Evolutionary conservation across 495 filamentous ascomycete species (phyloP).

Genomic region (Entonaema liquescens): DNA sequence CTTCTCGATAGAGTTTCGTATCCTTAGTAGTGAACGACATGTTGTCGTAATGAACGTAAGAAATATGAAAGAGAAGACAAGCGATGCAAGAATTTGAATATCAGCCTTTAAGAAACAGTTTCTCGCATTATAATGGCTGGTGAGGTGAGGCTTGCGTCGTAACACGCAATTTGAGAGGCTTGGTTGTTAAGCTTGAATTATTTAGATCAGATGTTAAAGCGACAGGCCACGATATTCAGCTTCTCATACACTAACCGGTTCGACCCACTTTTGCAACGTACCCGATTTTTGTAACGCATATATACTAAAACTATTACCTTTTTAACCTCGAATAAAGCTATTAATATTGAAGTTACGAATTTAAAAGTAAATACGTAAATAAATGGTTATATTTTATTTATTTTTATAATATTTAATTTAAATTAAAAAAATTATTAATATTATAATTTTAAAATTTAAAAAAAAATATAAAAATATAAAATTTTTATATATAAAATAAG

Average conservation of each 20-base stretch:
- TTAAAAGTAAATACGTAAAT: too few species aligned
- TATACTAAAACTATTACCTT: too few species aligned
- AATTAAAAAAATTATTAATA: too few species aligned
- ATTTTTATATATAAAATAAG: too few species aligned
- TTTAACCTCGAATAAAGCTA: too few species aligned
- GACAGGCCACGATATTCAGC: slow-evolving; percentile 24
- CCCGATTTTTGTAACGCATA: too few species aligned
- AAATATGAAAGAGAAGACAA: background rate
- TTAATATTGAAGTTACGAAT: too few species aligned
- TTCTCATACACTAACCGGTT: background rate
- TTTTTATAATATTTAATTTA: too few species aligned
- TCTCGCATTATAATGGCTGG: slow-evolving; percentile 28
- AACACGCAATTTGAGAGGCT: slow-evolving; percentile 34
- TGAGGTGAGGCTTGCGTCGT: slow-evolving; percentile 10
- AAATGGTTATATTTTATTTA: too few species aligned
- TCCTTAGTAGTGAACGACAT: slow-evolving; percentile 67
- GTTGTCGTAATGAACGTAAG: slow-evolving; percentile 14
- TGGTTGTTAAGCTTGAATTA: slow-evolving; percentile 7
- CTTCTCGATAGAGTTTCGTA: slow-evolving; percentile 67
- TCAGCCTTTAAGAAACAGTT: slow-evolving; percentile 9
- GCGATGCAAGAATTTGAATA: background rate
- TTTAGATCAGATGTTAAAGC: slow-evolving; percentile 27
- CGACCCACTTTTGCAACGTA: too few species aligned
- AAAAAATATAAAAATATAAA: too few species aligned
- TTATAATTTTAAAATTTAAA: too few species aligned